Base-by-base conservation (phyloP, 176 grass and related monocot genomes). In the Hyparrhenia diplandra region DNA sequence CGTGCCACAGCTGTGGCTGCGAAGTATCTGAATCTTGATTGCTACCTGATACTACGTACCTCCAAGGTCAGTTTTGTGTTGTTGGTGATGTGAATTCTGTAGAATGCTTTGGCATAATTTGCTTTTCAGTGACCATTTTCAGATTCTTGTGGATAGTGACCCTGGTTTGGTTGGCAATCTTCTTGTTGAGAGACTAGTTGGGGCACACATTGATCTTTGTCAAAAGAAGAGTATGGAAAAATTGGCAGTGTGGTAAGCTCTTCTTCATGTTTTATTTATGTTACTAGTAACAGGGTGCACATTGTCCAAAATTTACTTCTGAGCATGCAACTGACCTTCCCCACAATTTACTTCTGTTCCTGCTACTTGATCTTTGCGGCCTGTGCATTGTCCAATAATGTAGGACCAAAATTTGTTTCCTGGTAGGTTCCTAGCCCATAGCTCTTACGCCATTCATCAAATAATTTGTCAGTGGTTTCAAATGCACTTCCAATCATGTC, bases 121-220 rank as follows among this genome's bases (percentile, higher is more conserved):
- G 57, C 14, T 60, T 86, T 89, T 84, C 3, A 2, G 76, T 34
- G 40, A 32, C 31, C 2, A 54, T 83, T 85, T 85, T 78, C 75
- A 99, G 96, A 86, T 88, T 88, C 85, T 99, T 49, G 90, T 88
- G 47, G 92, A 99, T 42, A 74, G 88, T 58, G 96, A 99, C 49
- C 92, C 92, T 51, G 92, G 96, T 54, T 91, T 99, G 85, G 85
- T 95, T 6, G 92, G 95, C 34, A 98, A 98, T 98, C 90, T 95
- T 46, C 90, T 99, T 39, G 92, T 99, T 0, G 92, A 99, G 54
- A 88, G 96, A 86, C 79, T 99, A 83, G 64, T 95, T 6, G 92
- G 92, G 27, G 92, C 96, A 20, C 92, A 95, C 13, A 86, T 99
- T 79, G 96, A 99, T 89, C 90, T 99, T 52, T 99, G 20, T 90